Conservation (phyloP, 306 rosid species). For the Alnus rubra region DNA sequence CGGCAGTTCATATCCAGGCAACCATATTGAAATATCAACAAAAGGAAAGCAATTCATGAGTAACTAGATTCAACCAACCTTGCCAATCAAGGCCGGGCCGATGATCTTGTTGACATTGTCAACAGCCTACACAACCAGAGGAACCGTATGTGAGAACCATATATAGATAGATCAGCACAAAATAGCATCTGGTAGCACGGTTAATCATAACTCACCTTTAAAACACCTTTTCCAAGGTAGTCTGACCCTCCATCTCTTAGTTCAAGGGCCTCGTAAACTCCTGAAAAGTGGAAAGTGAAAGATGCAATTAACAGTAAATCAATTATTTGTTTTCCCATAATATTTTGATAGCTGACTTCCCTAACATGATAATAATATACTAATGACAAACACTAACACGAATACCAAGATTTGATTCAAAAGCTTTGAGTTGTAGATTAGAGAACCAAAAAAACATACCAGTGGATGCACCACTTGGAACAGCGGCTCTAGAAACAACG, state of each 20-base stretch:
- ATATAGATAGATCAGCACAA: neutral
- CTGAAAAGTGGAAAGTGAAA: slow-evolving; percentile 21
- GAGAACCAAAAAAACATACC: slow-evolving; percentile 32
- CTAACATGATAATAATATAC: neutral
- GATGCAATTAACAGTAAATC: neutral
- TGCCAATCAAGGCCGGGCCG: slow-evolving; percentile 88
- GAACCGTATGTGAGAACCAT: slow-evolving; percentile 18
- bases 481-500: slow-evolving; percentile 87
- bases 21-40: neutral
- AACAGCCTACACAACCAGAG: slow-evolving; percentile 61
- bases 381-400: neutral
- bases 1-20: neutral
- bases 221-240: slow-evolving; percentile 96
- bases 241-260: slow-evolving; percentile 94
- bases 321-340: neutral
- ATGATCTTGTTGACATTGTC: slow-evolving; percentile 76
- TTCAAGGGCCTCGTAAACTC: slow-evolving; percentile 97
- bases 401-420: neutral
- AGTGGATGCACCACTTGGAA: slow-evolving; percentile 98
- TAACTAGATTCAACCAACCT: slow-evolving; percentile 60
- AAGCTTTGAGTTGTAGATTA: neutral
- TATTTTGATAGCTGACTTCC: neutral
- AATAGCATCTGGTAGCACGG: neutral
- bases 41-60: neutral
- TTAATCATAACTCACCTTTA: slow-evolving; percentile 49